These are phyloP conservation scores for Halophytophthora polymorphica DNA, from an alignment of 352 stramenopile species.

Conservation along the genomic window DNA sequence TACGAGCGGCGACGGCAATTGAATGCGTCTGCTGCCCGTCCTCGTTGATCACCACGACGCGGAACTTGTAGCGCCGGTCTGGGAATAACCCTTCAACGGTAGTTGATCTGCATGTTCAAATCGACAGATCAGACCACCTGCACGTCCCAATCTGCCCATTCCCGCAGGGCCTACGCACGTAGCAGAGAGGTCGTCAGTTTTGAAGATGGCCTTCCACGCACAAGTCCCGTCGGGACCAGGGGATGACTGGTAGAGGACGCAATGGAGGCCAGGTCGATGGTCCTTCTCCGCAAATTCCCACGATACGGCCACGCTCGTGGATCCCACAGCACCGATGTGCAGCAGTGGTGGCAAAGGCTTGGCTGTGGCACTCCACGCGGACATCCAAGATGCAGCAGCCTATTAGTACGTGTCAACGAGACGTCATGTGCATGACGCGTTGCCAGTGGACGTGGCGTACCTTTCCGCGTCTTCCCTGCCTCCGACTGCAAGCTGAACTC, in stretches of 20 bases:
- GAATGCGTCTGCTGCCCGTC: constrained; percentile 19
- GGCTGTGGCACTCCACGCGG: constrained; percentile 1
- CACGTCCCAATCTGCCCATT: no score
- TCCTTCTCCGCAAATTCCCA: constrained; percentile 18
- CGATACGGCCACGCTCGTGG: constrained; percentile 14
- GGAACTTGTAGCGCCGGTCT: constrained; percentile 25
- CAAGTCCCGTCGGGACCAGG: constrained; percentile 19
- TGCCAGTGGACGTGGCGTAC: no score
- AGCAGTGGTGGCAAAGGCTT: constrained; percentile 17
- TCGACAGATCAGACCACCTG: background rate
- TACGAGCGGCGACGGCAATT: constrained; percentile 12
- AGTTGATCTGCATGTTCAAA: constrained; percentile 11
- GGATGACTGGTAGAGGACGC: constrained; percentile 19
- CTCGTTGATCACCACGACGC: constrained; percentile 6
- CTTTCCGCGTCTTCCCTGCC: constrained; percentile 25
- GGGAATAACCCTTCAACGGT: constrained; percentile 11
- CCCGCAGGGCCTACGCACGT: constrained; percentile 9
- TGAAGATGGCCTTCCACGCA: constrained; percentile 17
- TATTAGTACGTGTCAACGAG: background rate
- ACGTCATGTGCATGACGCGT: no score
- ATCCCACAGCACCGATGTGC: constrained; percentile 2
- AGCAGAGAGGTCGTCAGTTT: constrained; percentile 9
- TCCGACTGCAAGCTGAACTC: constrained; percentile 38
- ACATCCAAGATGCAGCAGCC: background rate
- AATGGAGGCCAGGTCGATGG: constrained; percentile 8